phyloP scores from a whole-genome alignment of 2,329 filamentous ascomycete species.

The Apiospora arundinis region DNA sequence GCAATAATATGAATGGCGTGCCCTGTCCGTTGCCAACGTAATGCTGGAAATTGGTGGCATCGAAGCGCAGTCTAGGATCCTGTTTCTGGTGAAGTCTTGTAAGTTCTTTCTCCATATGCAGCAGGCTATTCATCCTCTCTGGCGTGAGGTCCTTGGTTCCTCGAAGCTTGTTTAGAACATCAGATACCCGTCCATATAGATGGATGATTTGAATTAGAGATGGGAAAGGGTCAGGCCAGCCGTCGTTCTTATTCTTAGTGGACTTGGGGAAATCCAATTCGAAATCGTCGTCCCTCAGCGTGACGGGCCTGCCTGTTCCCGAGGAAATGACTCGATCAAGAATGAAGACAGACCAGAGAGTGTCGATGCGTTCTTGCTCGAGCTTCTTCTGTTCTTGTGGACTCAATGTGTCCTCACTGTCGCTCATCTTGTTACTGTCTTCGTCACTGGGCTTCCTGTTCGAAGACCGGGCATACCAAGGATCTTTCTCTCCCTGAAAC shows the following conservation, averaged over 20 bases:
- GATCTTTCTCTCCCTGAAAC: slow-evolving; percentile 61
- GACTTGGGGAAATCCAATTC: slow-evolving; percentile 73
- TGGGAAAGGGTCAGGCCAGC: slow-evolving; percentile 80
- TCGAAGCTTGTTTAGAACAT: slow-evolving; percentile 82
- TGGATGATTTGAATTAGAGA: slow-evolving; percentile 84
- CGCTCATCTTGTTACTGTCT: slow-evolving; percentile 46
- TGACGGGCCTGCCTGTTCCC: slow-evolving; percentile 83
- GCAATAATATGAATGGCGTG: slow-evolving; percentile 84
- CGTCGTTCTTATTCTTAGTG: slow-evolving; percentile 59
- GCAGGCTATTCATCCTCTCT: slow-evolving; percentile 74
- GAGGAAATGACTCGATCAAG: slow-evolving; percentile 88
- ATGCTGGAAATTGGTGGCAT: slow-evolving; percentile 83
- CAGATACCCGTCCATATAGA: slow-evolving; percentile 83
- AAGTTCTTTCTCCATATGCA: slow-evolving; percentile 80
- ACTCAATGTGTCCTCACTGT: slow-evolving; percentile 49
- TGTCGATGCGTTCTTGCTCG: slow-evolving; percentile 83
- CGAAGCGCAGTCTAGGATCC: slow-evolving; percentile 79
- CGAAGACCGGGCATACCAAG: slow-evolving; percentile 54
- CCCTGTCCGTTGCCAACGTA: slow-evolving; percentile 83
- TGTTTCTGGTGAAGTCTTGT: slow-evolving; percentile 76
- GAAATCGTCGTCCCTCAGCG: slow-evolving; percentile 83
- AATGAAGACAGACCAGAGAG: slow-evolving; percentile 90
- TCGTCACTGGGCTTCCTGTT: slow-evolving; percentile 42
- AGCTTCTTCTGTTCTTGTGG: slow-evolving; percentile 66
- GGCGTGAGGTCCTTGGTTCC: slow-evolving; percentile 75